phyloP scores from a whole-genome alignment of 352 stramenopile species.

The Phytophthora multivora region DNA sequence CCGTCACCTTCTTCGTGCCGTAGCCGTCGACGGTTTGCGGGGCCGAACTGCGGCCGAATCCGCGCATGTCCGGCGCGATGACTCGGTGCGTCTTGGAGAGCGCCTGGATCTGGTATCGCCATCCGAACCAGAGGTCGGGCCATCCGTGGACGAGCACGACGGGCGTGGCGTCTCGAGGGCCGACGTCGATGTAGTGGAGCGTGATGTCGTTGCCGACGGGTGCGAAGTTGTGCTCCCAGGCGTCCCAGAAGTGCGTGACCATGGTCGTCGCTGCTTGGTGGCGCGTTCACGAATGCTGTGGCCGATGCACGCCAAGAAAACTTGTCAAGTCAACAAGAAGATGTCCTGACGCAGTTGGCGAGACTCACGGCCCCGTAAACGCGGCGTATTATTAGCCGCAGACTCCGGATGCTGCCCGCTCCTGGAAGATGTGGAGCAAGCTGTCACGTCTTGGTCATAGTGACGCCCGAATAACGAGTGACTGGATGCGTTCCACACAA shows the following conservation, averaged over 20 bases:
- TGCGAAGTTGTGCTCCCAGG: conserved; percentile 31
- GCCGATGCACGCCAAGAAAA: not conserved
- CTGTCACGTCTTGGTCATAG: not conserved
- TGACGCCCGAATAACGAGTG: too few relatives aligned
- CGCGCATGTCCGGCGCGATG: conserved; percentile 58
- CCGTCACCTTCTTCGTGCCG: conserved; percentile 56
- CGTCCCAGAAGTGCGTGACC: conserved; percentile 23
- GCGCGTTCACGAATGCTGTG: conserved; percentile 12
- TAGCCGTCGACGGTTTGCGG: conserved; percentile 47
- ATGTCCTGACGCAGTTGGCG: conserved; percentile 12
- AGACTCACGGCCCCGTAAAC: not conserved
- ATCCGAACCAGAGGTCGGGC: conserved; percentile 77
- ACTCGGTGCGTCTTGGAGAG: conserved; percentile 55
- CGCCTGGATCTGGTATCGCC: conserved; percentile 66
- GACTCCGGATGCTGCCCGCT: not conserved
- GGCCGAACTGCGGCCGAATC: conserved; percentile 60
- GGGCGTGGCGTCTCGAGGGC: conserved; percentile 48
- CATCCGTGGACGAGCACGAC: conserved; percentile 74
- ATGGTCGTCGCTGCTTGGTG: conserved; percentile 19
- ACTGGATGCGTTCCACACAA: too few relatives aligned
- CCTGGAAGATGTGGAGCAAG: conserved; percentile 2
- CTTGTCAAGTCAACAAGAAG: conserved; percentile 23
- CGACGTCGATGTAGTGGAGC: conserved; percentile 70
- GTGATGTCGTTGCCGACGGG: conserved; percentile 37
- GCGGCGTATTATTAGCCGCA: not conserved